Evolutionary conservation across 2,329 filamentous ascomycete genomes (phyloP).

Genomic region (Paraphoma sp.): DNA sequence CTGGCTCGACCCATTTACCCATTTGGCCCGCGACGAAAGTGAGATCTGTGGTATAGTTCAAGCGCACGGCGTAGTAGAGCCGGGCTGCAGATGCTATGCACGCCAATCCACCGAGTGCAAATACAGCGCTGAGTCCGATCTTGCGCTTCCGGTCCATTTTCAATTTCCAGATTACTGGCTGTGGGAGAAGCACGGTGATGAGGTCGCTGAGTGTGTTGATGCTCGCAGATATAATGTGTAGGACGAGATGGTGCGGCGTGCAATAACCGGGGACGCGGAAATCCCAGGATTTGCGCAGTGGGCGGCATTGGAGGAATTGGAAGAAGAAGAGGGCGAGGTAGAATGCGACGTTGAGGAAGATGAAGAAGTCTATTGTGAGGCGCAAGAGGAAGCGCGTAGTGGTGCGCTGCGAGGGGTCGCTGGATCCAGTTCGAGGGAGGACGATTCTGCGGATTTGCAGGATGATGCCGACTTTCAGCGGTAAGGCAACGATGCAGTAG

Average conservation of each 20-base stretch:
- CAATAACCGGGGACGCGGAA: slow-evolving; percentile 11
- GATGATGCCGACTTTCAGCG: slow-evolving; percentile 25
- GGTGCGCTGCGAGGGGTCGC: not conserved
- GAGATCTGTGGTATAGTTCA: slow-evolving; percentile 12
- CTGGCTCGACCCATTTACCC: slow-evolving; percentile 23
- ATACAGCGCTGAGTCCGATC: slow-evolving; percentile 17
- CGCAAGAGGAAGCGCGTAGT: not conserved
- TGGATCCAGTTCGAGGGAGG: not conserved
- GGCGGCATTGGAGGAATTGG: slow-evolving; percentile 24
- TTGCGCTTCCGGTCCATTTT: slow-evolving; percentile 13
- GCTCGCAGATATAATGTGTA: slow-evolving; percentile 21
- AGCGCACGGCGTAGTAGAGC: slow-evolving; percentile 14
- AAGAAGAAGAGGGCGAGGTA: slow-evolving; percentile 23
- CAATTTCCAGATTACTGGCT: slow-evolving; percentile 23
- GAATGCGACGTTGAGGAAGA: slow-evolving; percentile 20
- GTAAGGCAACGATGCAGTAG: slow-evolving; percentile 16
- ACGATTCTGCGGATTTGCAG: slow-evolving; percentile 26
- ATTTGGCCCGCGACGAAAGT: slow-evolving; percentile 18
- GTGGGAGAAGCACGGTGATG: slow-evolving; percentile 22
- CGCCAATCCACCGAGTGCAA: slow-evolving; percentile 8
- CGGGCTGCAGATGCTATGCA: not conserved
- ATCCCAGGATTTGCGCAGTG: slow-evolving; percentile 21
- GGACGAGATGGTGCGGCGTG: slow-evolving; percentile 14
- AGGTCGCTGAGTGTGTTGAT: slow-evolving; percentile 28
- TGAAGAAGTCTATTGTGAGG: slow-evolving; percentile 13